Conservation (phyloP, 352 stramenopile species). For the Phytophthora uliginosa region DNA sequence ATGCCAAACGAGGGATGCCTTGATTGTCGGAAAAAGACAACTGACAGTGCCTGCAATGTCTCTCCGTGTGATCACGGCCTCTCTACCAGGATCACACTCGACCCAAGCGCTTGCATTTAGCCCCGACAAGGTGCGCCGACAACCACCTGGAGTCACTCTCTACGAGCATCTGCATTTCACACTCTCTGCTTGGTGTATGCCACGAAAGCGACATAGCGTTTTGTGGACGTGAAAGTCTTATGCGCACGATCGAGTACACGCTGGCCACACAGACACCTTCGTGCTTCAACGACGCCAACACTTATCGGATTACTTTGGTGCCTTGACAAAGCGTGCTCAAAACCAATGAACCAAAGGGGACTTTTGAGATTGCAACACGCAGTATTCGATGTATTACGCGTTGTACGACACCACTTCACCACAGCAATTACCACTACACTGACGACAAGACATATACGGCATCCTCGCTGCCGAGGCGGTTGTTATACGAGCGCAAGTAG, state of each 20-base stretch:
- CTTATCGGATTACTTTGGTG: background rate
- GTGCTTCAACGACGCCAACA: background rate
- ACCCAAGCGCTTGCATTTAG: background rate
- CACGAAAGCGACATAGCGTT: background rate
- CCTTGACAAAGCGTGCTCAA: background rate
- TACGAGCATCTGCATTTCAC: conserved; percentile 8
- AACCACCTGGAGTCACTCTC: conserved; percentile 12
- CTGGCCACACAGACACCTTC: background rate
- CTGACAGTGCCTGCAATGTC: background rate
- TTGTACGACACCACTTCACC: background rate
- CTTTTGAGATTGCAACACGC: background rate
- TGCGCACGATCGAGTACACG: background rate
- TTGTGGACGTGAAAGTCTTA: background rate
- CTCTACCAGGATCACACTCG: background rate
- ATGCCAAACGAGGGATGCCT: conserved; percentile 3
- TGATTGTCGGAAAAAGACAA: conserved; percentile 20
- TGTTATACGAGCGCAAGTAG: conserved; percentile 1
- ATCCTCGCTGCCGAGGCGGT: background rate
- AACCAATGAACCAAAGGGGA: background rate
- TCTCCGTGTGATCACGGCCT: background rate
- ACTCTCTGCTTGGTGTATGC: background rate
- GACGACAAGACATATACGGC: background rate
- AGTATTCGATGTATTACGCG: background rate
- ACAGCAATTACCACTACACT: background rate
- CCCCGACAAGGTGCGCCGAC: background rate